A percentile compares a stretch with the other conserved stretches of the same genome.
These are phyloP conservation scores for Sporothrix sp. DNA, from an alignment of 2,329 filamentous ascomycete species.

Conservation along the genomic window DNA sequence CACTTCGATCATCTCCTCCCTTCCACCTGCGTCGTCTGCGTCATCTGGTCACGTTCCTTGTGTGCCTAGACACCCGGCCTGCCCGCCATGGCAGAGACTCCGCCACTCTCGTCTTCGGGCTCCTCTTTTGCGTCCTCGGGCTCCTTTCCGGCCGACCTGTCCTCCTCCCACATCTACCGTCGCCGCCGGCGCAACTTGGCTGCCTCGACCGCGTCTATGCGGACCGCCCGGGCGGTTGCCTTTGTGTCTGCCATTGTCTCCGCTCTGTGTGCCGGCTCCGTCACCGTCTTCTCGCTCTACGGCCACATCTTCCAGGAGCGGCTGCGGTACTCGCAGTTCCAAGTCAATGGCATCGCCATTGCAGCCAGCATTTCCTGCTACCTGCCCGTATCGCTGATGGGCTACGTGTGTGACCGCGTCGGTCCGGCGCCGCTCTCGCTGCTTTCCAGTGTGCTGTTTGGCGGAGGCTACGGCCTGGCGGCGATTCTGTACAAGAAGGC, in stretches of 20 bases:
- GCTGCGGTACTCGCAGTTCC: conserved; percentile 79
- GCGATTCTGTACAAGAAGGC: conserved; percentile 60
- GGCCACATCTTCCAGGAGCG: conserved; percentile 80
- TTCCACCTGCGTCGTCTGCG: not conserved
- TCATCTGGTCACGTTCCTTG: too few species aligned
- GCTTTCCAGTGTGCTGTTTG: conserved; percentile 64
- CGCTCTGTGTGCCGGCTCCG: conserved; percentile 74
- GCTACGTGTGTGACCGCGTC: conserved; percentile 83
- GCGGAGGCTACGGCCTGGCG: conserved; percentile 71
- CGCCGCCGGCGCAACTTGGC: conserved; percentile 8
- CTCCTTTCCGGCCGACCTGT: conserved; percentile 11
- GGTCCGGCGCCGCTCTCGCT: conserved; percentile 70
- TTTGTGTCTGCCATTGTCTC: conserved; percentile 46
- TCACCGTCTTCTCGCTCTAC: conserved; percentile 90
- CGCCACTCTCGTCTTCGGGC: conserved; percentile 6
- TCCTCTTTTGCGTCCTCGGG: conserved; percentile 12
- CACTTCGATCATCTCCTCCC: not conserved
- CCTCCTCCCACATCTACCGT: conserved; percentile 5
- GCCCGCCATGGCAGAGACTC: conserved; percentile 7
- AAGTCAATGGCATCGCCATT: conserved; percentile 85
- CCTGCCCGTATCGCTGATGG: conserved; percentile 79
- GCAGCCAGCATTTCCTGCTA: conserved; percentile 83
- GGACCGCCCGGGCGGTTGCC: conserved; percentile 33
- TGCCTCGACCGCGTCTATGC: conserved; percentile 20
- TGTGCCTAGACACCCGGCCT: not conserved